Evolutionary conservation across 1,139 yeast species (phyloP).

Genomic region (Candida sp.): DNA sequence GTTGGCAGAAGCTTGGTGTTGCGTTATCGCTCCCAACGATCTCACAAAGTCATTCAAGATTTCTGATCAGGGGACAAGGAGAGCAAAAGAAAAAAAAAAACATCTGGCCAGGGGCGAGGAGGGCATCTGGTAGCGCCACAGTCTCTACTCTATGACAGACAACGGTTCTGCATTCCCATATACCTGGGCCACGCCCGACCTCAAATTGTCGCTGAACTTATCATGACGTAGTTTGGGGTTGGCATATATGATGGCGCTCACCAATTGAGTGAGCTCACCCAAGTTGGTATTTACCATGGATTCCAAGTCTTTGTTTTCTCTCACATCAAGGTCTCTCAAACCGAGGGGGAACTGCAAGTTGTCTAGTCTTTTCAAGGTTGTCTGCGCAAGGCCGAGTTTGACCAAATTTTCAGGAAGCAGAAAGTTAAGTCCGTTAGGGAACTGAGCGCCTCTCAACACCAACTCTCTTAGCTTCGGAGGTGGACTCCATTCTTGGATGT

Average conservation of each 20-base stretch:
- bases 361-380: not conserved
- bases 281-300: not conserved
- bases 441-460: not conserved
- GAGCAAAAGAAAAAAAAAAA: too few relatives aligned
- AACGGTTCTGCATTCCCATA: too few relatives aligned
- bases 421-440: not conserved
- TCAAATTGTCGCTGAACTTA: too few relatives aligned
- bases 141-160: too few relatives aligned
- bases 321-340: not conserved
- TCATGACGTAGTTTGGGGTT: not conserved
- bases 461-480: not conserved
- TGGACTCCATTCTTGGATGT: not conserved
- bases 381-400: not conserved
- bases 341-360: not conserved
- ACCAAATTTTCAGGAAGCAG: not conserved
- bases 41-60: too few relatives aligned
- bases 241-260: not conserved
- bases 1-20: too few relatives aligned
- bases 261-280: not conserved
- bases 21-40: too few relatives aligned
- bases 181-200: too few relatives aligned
- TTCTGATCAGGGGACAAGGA: too few relatives aligned
- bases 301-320: not conserved
- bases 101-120: too few relatives aligned
- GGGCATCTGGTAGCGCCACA: too few relatives aligned